A percentile compares a stretch with the other conserved stretches of the same genome.
These are phyloP conservation scores for Herpetospermum pedunculosum DNA, from an alignment of 306 rosid genomes.

Conservation along the genomic window DNA sequence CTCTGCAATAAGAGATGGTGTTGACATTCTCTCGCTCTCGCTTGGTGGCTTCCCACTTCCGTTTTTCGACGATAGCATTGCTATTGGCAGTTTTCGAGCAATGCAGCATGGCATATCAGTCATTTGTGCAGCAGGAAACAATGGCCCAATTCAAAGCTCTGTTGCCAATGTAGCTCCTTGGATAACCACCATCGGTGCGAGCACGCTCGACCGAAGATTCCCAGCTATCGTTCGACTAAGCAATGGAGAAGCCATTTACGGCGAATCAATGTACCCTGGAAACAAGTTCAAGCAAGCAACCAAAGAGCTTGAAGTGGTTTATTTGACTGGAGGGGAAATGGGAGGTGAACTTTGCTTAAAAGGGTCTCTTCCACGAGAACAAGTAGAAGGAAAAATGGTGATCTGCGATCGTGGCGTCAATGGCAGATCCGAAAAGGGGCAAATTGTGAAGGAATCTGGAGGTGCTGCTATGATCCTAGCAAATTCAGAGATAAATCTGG, in stretches of 20 bases:
- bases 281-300: slow-evolving; percentile 16
- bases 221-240: slow-evolving; percentile 60
- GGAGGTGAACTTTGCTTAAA: slow-evolving; percentile 60
- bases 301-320: slow-evolving; percentile 48
- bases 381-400: slow-evolving; percentile 68
- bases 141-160: slow-evolving; percentile 67
- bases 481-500: slow-evolving; percentile 65
- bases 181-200: slow-evolving; percentile 78
- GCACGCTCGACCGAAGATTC: slow-evolving; percentile 68
- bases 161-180: slow-evolving; percentile 94
- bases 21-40: slow-evolving; percentile 74
- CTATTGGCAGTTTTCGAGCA: slow-evolving; percentile 84
- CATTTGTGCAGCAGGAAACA: slow-evolving; percentile 79
- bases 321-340: slow-evolving; percentile 26
- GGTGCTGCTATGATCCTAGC: slow-evolving; percentile 80
- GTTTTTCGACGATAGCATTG: slow-evolving; percentile 62
- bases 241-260: slow-evolving; percentile 49
- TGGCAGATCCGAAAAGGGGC: slow-evolving; percentile 85
- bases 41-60: slow-evolving; percentile 78
- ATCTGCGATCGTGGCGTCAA: slow-evolving; percentile 82
- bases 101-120: slow-evolving; percentile 75
- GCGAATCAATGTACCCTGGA: slow-evolving; percentile 66
- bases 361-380: slow-evolving; percentile 67
- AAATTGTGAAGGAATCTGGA: slow-evolving; percentile 79
- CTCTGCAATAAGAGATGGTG: slow-evolving; percentile 69